phyloP scores from a whole-genome alignment of 768 basidiomycete species.

The Russula earlei region DNA sequence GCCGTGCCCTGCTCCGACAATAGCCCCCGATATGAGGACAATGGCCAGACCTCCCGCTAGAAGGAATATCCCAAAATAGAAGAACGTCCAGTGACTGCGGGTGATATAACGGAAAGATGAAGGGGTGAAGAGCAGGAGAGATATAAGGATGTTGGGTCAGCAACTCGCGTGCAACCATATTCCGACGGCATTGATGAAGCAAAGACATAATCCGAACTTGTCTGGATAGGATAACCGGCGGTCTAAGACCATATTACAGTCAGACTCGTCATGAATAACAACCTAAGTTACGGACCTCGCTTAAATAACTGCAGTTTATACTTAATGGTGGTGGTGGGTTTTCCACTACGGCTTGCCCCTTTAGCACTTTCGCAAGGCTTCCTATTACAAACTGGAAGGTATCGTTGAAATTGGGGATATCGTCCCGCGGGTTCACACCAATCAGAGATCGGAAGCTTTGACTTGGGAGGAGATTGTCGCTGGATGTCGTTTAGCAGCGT shows the following conservation, averaged over 20 bases:
- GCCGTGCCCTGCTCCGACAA: constrained; percentile 62
- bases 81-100: constrained; percentile 64
- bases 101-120: constrained; percentile 75
- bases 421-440: constrained; percentile 32
- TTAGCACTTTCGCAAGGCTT: constrained; percentile 43
- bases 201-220: constrained; percentile 34
- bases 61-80: constrained; percentile 66
- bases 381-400: constrained; percentile 42
- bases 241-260: neutral
- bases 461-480: constrained; percentile 35
- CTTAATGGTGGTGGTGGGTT: constrained; percentile 22
- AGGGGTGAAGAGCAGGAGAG: constrained; percentile 37
- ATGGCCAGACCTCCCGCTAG: constrained; percentile 52
- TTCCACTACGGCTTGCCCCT: constrained; percentile 28
- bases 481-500: constrained; percentile 21
- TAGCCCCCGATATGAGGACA: constrained; percentile 46
- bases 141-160: constrained; percentile 46
- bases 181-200: constrained; percentile 43
- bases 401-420: constrained; percentile 31
- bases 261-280: neutral
- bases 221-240: constrained; percentile 18
- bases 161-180: constrained; percentile 30
- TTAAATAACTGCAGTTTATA: constrained; percentile 18
- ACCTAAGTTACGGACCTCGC: constrained; percentile 11
- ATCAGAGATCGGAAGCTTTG: constrained; percentile 42